A percentile compares a stretch with the other conserved stretches of the same genome.
phyloP scores from a whole-genome alignment of 495 filamentous ascomycete species.

The Tuber borchii region DNA sequence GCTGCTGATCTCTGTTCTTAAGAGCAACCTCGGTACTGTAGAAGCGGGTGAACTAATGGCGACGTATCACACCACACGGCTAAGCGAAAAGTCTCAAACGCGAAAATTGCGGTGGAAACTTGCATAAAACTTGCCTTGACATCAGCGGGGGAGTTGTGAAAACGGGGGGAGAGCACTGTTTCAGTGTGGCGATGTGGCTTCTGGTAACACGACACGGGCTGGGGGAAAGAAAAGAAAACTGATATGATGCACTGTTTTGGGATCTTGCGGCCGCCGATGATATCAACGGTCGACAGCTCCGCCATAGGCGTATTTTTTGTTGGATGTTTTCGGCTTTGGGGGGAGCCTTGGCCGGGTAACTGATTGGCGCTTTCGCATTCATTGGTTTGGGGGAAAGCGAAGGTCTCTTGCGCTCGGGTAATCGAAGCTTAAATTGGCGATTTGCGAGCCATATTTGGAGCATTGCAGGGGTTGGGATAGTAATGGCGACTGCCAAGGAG shows the following conservation, averaged over 20 bases:
- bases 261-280: not conserved
- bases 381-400: not conserved
- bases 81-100: not conserved
- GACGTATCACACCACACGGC: not conserved
- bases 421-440: not conserved
- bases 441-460: not conserved
- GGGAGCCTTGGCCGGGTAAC: not conserved
- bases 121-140: not conserved
- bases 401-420: not conserved
- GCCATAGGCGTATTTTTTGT: slow-evolving; percentile 2
- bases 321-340: not conserved
- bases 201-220: not conserved
- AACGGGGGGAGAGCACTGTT: not conserved
- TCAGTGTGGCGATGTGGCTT: not conserved
- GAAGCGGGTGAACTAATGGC: not conserved
- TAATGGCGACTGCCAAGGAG: not conserved
- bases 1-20: not conserved
- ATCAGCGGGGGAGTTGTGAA: not conserved
- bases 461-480: not conserved
- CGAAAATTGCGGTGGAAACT: not conserved
- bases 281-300: not conserved
- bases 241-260: not conserved
- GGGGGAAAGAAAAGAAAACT: not conserved
- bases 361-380: not conserved
- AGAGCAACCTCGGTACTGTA: not conserved